These are phyloP conservation scores for Dalbergia oliveri DNA, from an alignment of 306 rosid species.

Conservation along the genomic window DNA sequence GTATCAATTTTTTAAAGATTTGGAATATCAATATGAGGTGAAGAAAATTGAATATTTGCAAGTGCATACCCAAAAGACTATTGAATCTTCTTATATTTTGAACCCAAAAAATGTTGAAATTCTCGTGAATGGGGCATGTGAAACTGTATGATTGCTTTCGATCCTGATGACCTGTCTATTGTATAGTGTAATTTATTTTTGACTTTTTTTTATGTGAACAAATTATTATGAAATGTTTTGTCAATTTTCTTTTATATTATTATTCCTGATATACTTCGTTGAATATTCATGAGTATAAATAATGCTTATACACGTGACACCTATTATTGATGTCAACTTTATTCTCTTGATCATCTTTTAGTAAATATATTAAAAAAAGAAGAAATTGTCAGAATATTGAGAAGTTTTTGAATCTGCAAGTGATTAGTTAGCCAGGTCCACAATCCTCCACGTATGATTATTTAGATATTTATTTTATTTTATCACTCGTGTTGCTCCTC, in stretches of 20 bases:
- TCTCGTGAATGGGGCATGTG: slow-evolving; percentile 51
- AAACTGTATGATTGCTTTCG: slow-evolving; percentile 36
- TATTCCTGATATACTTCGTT: background rate
- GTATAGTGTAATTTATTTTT: slow-evolving; percentile 42
- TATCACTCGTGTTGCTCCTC: background rate
- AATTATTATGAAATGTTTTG: background rate
- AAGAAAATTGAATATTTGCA: too few species aligned
- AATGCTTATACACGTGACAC: slow-evolving; percentile 52
- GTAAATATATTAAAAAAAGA: background rate
- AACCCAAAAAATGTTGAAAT: slow-evolving; percentile 4
- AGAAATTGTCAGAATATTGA: slow-evolving; percentile 36
- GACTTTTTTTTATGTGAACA: slow-evolving; percentile 33
- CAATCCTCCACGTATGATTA: slow-evolving; percentile 18
- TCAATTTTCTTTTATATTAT: background rate
- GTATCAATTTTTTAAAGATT: too few species aligned
- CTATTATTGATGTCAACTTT: slow-evolving; percentile 19
- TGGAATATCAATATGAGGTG: too few species aligned
- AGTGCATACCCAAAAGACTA: too few species aligned
- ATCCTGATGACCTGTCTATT: slow-evolving; percentile 55
- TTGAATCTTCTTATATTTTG: slow-evolving; percentile 11
- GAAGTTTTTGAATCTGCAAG: background rate
- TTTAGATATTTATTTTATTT: background rate
- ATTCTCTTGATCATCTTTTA: background rate
- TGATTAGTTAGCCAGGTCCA: background rate
- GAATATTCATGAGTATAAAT: background rate